Conservation (phyloP, 176 grass and related monocot genomes). For the Pontederia crassipes region DNA sequence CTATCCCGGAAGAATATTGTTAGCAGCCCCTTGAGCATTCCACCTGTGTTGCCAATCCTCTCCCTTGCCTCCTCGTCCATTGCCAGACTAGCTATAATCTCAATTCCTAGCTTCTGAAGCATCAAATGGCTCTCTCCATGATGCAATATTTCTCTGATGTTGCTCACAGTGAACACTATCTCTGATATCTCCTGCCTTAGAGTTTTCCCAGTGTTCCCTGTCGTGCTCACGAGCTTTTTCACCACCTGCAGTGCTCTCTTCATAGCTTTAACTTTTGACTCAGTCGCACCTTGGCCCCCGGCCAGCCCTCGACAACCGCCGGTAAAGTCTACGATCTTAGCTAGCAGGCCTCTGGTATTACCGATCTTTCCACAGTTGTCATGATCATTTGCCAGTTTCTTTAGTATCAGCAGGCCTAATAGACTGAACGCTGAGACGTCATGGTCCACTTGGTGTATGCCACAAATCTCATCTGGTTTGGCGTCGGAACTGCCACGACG, state of each 20-base stretch:
- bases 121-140: conserved; percentile 8
- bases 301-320: conserved; percentile 3
- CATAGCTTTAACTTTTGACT: conserved; percentile 33
- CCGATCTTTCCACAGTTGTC: conserved; percentile 68
- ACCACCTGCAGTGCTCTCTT: conserved; percentile 60
- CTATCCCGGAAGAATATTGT: conserved; percentile 32
- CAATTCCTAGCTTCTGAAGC: conserved; percentile 40
- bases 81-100: conserved; percentile 56
- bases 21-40: conserved; percentile 50
- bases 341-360: conserved; percentile 47
- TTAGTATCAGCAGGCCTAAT: conserved; percentile 60
- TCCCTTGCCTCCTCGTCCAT: conserved; percentile 58
- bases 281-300: background rate
- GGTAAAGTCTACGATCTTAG: conserved; percentile 67
- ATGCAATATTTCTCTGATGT: conserved; percentile 61
- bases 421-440: conserved; percentile 43
- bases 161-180: conserved; percentile 67
- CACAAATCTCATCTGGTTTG: background rate
- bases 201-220: conserved; percentile 33
- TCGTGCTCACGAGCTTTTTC: conserved; percentile 59
- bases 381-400: conserved; percentile 64
- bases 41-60: conserved; percentile 51
- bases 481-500: background rate
- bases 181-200: conserved; percentile 46
- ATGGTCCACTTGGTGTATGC: background rate